Evolutionary conservation across 2,329 filamentous ascomycete genomes (phyloP).

Genomic region (Berkeleyomyces rouxiae): DNA sequence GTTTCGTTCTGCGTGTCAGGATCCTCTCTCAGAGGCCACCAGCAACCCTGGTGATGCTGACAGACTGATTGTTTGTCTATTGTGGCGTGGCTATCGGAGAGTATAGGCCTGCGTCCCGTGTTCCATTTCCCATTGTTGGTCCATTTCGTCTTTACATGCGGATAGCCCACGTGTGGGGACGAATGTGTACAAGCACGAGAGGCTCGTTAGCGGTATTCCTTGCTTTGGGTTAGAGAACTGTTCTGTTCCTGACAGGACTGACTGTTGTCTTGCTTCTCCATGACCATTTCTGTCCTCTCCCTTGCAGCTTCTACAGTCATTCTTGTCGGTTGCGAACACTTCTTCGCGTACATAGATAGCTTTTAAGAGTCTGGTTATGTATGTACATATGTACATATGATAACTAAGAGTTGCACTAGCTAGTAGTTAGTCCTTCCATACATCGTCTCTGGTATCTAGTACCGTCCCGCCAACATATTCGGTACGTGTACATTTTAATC

Average conservation of each 20-base stretch:
- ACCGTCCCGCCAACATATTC: too few relatives aligned
- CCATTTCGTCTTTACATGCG: background rate
- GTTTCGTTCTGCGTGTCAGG: conserved; percentile 4
- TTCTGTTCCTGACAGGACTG: background rate
- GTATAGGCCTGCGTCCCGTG: background rate
- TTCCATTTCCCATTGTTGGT: background rate
- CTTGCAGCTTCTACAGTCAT: background rate
- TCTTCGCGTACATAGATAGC: too few relatives aligned
- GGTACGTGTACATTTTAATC: background rate
- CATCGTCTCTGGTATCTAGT: too few relatives aligned
- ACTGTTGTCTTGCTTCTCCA: background rate
- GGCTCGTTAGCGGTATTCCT: background rate
- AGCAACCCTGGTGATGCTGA: background rate
- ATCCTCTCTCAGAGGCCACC: background rate
- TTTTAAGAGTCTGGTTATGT: too few relatives aligned
- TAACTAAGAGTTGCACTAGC: too few relatives aligned
- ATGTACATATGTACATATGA: too few relatives aligned
- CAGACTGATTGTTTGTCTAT: background rate
- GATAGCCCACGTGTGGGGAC: background rate
- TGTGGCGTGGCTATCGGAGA: background rate
- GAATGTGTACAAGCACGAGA: background rate
- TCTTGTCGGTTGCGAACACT: background rate
- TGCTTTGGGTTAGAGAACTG: background rate
- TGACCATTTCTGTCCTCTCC: background rate
- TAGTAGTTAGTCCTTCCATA: too few relatives aligned